Conservation (phyloP, 2,329 filamentous ascomycete species). For the Plectosphaerella cucumerina region DNA sequence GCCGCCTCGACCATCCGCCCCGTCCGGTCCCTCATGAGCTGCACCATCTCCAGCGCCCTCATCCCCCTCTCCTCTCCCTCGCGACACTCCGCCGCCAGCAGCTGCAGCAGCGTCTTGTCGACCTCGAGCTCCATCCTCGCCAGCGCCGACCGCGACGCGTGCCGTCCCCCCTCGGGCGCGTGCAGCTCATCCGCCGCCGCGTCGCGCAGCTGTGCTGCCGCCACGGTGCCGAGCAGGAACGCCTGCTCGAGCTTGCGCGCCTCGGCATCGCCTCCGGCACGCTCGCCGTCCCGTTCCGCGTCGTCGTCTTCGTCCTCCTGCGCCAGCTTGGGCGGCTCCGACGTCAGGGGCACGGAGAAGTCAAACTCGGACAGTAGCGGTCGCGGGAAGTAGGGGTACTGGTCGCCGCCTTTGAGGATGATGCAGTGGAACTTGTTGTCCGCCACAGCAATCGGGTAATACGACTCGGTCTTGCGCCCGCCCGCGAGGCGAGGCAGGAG, state of each 20-base stretch:
- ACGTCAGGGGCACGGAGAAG: conserved; percentile 77
- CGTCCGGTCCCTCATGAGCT: conserved; percentile 76
- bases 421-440: conserved; percentile 95
- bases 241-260: conserved; percentile 69
- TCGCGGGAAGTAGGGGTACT: conserved; percentile 87
- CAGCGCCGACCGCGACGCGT: conserved; percentile 63
- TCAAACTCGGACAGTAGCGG: conserved; percentile 91
- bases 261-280: conserved; percentile 31
- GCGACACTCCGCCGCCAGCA: conserved; percentile 84
- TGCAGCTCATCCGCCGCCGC: conserved; percentile 64
- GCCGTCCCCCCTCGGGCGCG: conserved; percentile 25
- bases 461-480: conserved; percentile 82
- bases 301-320: conserved; percentile 18
- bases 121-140: conserved; percentile 74
- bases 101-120: conserved; percentile 84
- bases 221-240: conserved; percentile 70
- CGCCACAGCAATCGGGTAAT: conserved; percentile 94
- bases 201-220: conserved; percentile 72
- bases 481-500: conserved; percentile 75
- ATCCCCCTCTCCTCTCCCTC: conserved; percentile 91
- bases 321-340: conserved; percentile 36
- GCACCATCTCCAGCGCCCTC: conserved; percentile 88
- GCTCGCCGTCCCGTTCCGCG: conserved; percentile 18
- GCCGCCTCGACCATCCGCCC: conserved; percentile 92
- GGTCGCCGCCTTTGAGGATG: conserved; percentile 92